Evolutionary conservation across 805 yeast species (phyloP), one percentile per base, ranked within the genome.

Genomic region (Candida schatavii): DNA sequence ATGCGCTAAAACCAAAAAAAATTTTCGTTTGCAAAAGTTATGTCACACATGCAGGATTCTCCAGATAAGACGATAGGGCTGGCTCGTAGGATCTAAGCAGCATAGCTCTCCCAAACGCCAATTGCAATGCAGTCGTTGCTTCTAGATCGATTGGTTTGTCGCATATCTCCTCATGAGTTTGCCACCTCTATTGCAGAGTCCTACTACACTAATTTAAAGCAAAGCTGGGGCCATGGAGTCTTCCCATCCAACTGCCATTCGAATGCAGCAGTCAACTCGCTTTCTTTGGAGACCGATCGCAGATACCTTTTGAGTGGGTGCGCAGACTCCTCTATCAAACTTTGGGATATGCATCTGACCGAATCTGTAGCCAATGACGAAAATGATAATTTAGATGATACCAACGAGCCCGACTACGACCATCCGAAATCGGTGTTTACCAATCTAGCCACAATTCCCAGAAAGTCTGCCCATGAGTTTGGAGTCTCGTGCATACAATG

Each of bases 401-500:
- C 43, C 9, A 42, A 45, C 2, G 51, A 56, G 10, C 46, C 46
- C 20, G 49, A 48, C 22, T 56, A 65, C 21, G 63, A 70, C 27
- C 48, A 60, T 14, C 59, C 68, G 3, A 51, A 55, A 48, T 38
- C 55, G 3, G 46, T 66, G 7, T 62, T 45, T 26, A 15, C 46
- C 4, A 46, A 47, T 14, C 26, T 69, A 3, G 74, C 68, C 3
- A 55, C 69, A 3, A 49, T 70, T 3, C 73, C 74, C 0, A 52
- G 69, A 18, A 64, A 59, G 39, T 39, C 69, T 4, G 70, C 59
- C 13, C 97, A 90, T 55, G 58, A 65, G 15, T 88, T 72, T 57
- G 96, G 96, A 0, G 71, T 90, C 0, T 85, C 95, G 0, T 64
- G 77, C 13, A 68, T 87, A 0, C 70, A 74, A 51, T 90, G 97